A percentile compares a stretch with the other conserved stretches of the same genome.
Conservation (phyloP, 176 grass and related monocot species). For the Oryza punctata region DNA sequence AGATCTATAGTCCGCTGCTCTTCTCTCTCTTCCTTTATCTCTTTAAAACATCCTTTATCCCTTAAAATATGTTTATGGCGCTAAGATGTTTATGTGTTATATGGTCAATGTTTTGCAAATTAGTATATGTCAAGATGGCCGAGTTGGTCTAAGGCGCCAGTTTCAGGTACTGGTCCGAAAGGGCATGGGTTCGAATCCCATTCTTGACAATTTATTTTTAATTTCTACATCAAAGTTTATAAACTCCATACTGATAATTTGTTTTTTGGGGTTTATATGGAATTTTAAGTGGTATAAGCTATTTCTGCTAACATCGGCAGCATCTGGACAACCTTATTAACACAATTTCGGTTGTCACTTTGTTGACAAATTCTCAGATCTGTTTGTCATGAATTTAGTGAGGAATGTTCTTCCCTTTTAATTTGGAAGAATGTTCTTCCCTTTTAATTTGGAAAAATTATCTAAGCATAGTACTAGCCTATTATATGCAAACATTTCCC, state of each 20-base stretch:
- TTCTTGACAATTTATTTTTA: slow-evolving; percentile 39
- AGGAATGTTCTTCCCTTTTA: not conserved
- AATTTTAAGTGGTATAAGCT: too few relatives aligned
- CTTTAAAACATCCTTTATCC: too few relatives aligned
- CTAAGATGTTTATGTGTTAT: too few relatives aligned
- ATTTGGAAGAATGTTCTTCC: not conserved
- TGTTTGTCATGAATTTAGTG: not conserved
- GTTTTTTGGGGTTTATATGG: not conserved
- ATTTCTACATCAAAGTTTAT: not conserved
- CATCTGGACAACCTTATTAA: too few relatives aligned
- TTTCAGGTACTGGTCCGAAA: slow-evolving; percentile 83
- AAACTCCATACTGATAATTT: not conserved
- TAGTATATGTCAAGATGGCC: slow-evolving; percentile 64
- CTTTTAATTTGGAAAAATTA: not conserved
- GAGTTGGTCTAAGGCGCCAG: slow-evolving; percentile 89
- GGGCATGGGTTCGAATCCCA: slow-evolving; percentile 68
- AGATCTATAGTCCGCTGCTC: too few relatives aligned
- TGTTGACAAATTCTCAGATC: not conserved
- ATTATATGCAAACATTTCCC: not conserved
- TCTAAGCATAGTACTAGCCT: not conserved
- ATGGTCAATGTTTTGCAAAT: too few relatives aligned
- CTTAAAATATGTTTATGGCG: too few relatives aligned
- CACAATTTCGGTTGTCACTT: not conserved
- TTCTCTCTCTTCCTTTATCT: too few relatives aligned
- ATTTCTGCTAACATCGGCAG: too few relatives aligned